Evolutionary conservation across 768 basidiomycete genomes (phyloP).

Genomic region (Rhizopogon vesiculosus): DNA sequence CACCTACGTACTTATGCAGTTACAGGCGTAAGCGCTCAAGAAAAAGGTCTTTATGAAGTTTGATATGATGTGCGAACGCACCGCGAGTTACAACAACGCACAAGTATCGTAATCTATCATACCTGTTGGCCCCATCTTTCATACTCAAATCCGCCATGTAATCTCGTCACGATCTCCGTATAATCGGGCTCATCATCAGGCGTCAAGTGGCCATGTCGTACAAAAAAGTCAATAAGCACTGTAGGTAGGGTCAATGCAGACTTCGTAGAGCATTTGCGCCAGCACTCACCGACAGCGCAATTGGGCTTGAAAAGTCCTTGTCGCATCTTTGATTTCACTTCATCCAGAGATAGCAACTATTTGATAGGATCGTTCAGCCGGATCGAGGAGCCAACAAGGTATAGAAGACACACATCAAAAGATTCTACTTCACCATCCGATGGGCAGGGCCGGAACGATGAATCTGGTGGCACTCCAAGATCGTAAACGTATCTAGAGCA

Average conservation of each 20-base stretch:
- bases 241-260: not conserved
- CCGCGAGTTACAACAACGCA: not conserved
- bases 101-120: not conserved
- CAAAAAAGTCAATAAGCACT: slow-evolving; percentile 88
- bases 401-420: slow-evolving; percentile 61
- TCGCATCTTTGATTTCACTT: slow-evolving; percentile 61
- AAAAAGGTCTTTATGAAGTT: not conserved
- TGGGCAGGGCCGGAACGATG: slow-evolving; percentile 61
- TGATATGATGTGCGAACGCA: not conserved
- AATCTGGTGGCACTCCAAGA: slow-evolving; percentile 56
- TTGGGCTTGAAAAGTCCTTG: slow-evolving; percentile 87
- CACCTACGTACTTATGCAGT: not conserved
- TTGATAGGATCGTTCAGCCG: not conserved
- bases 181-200: slow-evolving; percentile 85
- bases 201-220: slow-evolving; percentile 81
- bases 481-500: slow-evolving; percentile 76
- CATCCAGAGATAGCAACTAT: slow-evolving; percentile 63
- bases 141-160: slow-evolving; percentile 71
- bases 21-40: no score
- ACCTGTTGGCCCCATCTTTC: slow-evolving; percentile 38
- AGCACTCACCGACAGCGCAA: slow-evolving; percentile 69
- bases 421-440: slow-evolving; percentile 92
- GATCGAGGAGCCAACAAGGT: not conserved
- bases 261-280: not conserved
- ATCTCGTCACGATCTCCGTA: slow-evolving; percentile 66